Conservation (phyloP, 495 filamentous ascomycete genomes). For the Daldinia vernicosa region DNA sequence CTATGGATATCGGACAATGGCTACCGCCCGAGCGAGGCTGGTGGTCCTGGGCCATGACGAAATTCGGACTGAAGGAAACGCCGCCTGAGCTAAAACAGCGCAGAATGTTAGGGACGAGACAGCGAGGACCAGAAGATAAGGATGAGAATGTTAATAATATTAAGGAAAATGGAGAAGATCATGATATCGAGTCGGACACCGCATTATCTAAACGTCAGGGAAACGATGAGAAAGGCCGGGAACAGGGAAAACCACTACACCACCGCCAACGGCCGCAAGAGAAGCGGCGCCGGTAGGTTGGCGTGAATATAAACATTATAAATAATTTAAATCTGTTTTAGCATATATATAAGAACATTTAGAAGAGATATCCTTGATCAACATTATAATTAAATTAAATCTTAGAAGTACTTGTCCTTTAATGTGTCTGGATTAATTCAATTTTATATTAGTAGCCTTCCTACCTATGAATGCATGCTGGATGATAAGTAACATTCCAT, state of each 20-base stretch:
- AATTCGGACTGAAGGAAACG: background rate
- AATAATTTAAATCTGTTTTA: background rate
- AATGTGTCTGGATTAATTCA: background rate
- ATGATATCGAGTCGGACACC: background rate
- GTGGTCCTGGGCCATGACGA: background rate
- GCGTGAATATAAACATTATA: background rate
- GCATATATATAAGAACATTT: background rate
- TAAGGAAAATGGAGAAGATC: constrained; percentile 5
- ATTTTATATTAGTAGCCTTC: background rate
- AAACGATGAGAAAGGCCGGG: background rate
- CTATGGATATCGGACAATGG: constrained; percentile 4
- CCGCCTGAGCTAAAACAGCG: background rate
- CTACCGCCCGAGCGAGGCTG: background rate
- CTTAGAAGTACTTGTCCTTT: background rate
- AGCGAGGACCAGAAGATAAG: background rate
- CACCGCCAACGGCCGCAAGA: background rate
- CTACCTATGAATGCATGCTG: too few species aligned
- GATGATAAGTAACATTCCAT: too few species aligned
- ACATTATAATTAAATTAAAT: background rate
- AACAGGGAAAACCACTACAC: background rate
- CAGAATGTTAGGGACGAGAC: background rate
- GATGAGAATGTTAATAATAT: background rate
- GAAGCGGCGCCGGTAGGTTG: background rate
- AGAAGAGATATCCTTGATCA: background rate
- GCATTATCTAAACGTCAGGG: background rate